A percentile compares a stretch with the other conserved stretches of the same genome.
phyloP scores from a whole-genome alignment of 495 filamentous ascomycete genomes.

The Daldinia concentrica region DNA sequence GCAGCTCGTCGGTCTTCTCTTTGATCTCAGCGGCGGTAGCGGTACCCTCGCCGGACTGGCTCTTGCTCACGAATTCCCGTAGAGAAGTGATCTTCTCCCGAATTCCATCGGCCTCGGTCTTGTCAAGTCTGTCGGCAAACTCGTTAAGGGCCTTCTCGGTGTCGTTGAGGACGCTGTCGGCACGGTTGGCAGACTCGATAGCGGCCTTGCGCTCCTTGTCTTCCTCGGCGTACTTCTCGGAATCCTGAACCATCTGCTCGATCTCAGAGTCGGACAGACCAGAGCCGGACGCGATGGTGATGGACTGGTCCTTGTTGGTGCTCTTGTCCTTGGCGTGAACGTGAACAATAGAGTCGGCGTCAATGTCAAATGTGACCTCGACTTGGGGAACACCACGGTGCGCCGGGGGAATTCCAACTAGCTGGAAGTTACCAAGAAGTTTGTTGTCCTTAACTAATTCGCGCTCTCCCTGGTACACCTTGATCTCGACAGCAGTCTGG shows the following conservation, averaged over 20 bases:
- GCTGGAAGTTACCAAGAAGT: slow-evolving; percentile 99
- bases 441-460: slow-evolving; percentile 99
- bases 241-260: slow-evolving; percentile 94
- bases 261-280: slow-evolving; percentile 97
- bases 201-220: slow-evolving; percentile 97
- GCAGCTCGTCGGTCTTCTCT: slow-evolving; percentile 97
- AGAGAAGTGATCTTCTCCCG: slow-evolving; percentile 91
- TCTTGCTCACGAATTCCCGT: slow-evolving; percentile 92
- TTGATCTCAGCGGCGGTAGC: slow-evolving; percentile 91
- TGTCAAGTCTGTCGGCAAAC: slow-evolving; percentile 94
- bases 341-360: slow-evolving; percentile 98
- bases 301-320: slow-evolving; percentile 99
- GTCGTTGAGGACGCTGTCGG: slow-evolving; percentile 95
- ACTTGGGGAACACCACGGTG: slow-evolving; percentile 98
- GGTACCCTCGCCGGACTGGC: slow-evolving; percentile 87
- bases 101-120: slow-evolving; percentile 91
- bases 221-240: slow-evolving; percentile 92
- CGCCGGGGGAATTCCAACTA: slow-evolving; percentile 95
- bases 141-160: slow-evolving; percentile 99
- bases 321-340: slow-evolving; percentile 99
- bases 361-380: slow-evolving; percentile 99
- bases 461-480: slow-evolving; percentile 99
- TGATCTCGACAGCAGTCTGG: slow-evolving; percentile 99
- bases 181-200: slow-evolving; percentile 95
- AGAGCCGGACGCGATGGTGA: slow-evolving; percentile 97